Evolutionary conservation across 2,329 filamentous ascomycete species (phyloP).

Genomic region (Fusarium sp.): DNA sequence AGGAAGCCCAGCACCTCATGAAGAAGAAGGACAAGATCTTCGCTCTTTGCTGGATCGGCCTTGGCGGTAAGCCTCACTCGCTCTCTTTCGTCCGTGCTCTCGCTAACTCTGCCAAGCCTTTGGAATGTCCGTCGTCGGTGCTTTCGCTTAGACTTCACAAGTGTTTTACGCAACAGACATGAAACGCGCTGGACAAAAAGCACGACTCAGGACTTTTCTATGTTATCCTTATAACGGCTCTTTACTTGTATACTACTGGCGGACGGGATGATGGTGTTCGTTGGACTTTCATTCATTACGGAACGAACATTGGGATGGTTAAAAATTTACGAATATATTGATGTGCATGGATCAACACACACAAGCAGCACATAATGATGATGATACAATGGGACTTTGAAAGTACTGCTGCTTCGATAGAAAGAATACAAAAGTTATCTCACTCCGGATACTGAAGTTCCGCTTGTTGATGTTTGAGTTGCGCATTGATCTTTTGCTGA

Average conservation of each 20-base stretch:
- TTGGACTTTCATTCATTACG: not conserved
- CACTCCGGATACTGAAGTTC: not conserved
- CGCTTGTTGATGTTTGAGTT: not conserved
- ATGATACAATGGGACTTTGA: not conserved
- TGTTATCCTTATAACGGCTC: not conserved
- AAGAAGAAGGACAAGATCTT: constrained; percentile 64
- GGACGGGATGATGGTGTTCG: not conserved
- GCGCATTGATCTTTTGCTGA: not conserved
- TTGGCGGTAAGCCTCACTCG: constrained; percentile 59
- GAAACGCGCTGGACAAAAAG: constrained; percentile 9
- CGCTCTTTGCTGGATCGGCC: constrained; percentile 65
- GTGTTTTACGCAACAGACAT: constrained; percentile 1
- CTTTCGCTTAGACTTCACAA: constrained; percentile 25
- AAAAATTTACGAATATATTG: constrained; percentile 11
- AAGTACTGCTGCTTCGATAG: not conserved
- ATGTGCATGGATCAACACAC: constrained; percentile 2
- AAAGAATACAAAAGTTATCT: not conserved
- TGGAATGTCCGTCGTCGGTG: constrained; percentile 37
- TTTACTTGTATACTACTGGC: not conserved
- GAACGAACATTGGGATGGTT: constrained; percentile 1
- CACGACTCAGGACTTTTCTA: not conserved
- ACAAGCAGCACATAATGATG: not conserved
- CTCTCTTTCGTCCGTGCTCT: not conserved
- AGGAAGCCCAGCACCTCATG: constrained; percentile 64
- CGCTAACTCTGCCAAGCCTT: constrained; percentile 23